These are phyloP conservation scores for Aureobasidium sp. DNA, from an alignment of 2,329 filamentous ascomycete species.

Conservation along the genomic window DNA sequence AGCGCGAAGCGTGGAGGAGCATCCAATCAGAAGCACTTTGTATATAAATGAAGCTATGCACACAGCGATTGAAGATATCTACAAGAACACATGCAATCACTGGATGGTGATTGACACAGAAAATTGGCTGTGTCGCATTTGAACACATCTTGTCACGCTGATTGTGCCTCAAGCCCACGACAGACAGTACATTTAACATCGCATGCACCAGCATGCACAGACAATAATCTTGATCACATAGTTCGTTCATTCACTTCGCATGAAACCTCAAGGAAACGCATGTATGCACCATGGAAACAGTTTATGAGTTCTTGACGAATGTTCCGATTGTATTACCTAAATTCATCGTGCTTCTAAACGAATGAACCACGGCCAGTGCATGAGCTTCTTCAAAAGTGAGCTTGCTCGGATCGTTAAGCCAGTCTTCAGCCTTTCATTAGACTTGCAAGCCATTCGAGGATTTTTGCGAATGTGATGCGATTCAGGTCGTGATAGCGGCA, in stretches of 20 bases:
- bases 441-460: neutral
- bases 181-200: neutral
- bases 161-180: neutral
- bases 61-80: neutral
- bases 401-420: neutral
- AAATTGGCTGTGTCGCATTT: neutral
- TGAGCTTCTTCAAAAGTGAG: neutral
- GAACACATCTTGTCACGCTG: neutral
- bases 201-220: neutral
- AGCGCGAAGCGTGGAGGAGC: neutral
- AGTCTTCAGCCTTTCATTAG: neutral
- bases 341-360: neutral
- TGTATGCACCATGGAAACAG: neutral
- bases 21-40: neutral
- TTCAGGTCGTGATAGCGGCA: no score
- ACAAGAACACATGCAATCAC: neutral
- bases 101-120: neutral
- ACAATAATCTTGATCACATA: neutral
- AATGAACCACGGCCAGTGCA: neutral
- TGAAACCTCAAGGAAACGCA: neutral
- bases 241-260: neutral
- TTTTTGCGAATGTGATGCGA: no score
- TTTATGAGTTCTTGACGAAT: neutral
- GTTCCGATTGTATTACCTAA: neutral
- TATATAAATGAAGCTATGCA: neutral